Conservation (phyloP, 2,329 filamentous ascomycete species). For the Alternaria sp. region DNA sequence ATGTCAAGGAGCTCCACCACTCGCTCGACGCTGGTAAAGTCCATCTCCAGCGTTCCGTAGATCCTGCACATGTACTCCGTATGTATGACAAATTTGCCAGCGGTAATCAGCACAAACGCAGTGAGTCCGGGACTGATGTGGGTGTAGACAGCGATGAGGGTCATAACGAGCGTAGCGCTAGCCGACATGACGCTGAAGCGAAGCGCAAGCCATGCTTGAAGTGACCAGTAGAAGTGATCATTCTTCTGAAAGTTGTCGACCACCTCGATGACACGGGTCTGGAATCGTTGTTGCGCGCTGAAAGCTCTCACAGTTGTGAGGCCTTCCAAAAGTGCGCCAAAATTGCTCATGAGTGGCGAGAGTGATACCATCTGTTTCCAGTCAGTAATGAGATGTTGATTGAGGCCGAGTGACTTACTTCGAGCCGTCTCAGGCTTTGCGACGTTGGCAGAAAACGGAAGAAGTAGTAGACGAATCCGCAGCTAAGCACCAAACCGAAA, state of each 20-base stretch:
- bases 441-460: slow-evolving; percentile 79
- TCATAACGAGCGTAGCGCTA: slow-evolving; percentile 74
- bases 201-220: slow-evolving; percentile 84
- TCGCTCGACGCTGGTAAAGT: slow-evolving; percentile 88
- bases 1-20: slow-evolving; percentile 82
- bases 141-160: slow-evolving; percentile 75
- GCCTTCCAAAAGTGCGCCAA: slow-evolving; percentile 84
- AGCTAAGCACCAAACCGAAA: slow-evolving; percentile 72
- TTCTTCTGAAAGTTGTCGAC: slow-evolving; percentile 92
- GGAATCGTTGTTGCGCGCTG: slow-evolving; percentile 77
- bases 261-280: slow-evolving; percentile 77
- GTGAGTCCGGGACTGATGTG: slow-evolving; percentile 79
- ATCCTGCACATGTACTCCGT: slow-evolving; percentile 78
- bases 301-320: slow-evolving; percentile 88
- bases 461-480: slow-evolving; percentile 76
- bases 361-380: slow-evolving; percentile 73
- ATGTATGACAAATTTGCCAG: slow-evolving; percentile 68
- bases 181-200: slow-evolving; percentile 78
- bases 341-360: slow-evolving; percentile 89
- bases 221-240: slow-evolving; percentile 92
- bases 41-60: slow-evolving; percentile 87
- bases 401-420: slow-evolving; percentile 49
- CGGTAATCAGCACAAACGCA: slow-evolving; percentile 81
- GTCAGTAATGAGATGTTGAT: slow-evolving; percentile 9
- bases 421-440: slow-evolving; percentile 80